phyloP scores from a whole-genome alignment of 495 filamentous ascomycete genomes.

The Lasiosphaeriaceae sp. region DNA sequence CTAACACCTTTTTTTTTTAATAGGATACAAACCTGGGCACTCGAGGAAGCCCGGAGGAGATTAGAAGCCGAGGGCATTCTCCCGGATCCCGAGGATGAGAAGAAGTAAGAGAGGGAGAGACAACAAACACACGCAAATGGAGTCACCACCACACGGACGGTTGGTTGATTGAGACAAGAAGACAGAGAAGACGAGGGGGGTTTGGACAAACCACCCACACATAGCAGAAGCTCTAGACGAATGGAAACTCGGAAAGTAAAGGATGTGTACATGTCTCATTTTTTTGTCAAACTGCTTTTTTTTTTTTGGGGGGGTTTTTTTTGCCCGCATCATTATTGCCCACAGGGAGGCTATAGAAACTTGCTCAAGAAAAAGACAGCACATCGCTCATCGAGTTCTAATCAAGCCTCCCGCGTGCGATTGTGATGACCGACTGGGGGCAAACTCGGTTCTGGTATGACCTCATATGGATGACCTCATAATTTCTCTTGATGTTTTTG shows the following conservation, averaged over 20 bases:
- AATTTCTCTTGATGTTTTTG: too few relatives aligned
- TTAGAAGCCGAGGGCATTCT: constrained; percentile 94
- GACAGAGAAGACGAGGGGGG: background rate
- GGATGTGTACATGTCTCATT: constrained; percentile 6
- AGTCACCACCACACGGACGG: too few relatives aligned
- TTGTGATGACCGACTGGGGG: too few relatives aligned
- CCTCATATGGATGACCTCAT: too few relatives aligned
- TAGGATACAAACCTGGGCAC: constrained; percentile 98
- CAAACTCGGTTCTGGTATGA: too few relatives aligned
- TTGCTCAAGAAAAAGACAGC: too few relatives aligned
- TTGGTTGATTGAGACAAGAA: constrained; percentile 9
- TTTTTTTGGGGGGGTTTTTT: too few relatives aligned
- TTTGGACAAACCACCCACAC: background rate
- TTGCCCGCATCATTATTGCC: background rate
- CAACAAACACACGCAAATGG: too few relatives aligned
- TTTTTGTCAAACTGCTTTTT: background rate
- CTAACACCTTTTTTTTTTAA: constrained; percentile 14
- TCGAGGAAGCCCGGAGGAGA: constrained; percentile 90
- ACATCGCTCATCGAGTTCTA: too few relatives aligned
- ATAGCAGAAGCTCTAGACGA: background rate
- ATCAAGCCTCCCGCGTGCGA: too few relatives aligned
- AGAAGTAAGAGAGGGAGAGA: background rate
- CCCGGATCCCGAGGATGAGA: constrained; percentile 58
- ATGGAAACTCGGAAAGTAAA: background rate
- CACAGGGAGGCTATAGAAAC: too few relatives aligned